Evolutionary conservation across 2,329 filamentous ascomycete genomes (phyloP), one percentile per base, ranked within the genome.

Genomic region (Xylogone sp.): DNA sequence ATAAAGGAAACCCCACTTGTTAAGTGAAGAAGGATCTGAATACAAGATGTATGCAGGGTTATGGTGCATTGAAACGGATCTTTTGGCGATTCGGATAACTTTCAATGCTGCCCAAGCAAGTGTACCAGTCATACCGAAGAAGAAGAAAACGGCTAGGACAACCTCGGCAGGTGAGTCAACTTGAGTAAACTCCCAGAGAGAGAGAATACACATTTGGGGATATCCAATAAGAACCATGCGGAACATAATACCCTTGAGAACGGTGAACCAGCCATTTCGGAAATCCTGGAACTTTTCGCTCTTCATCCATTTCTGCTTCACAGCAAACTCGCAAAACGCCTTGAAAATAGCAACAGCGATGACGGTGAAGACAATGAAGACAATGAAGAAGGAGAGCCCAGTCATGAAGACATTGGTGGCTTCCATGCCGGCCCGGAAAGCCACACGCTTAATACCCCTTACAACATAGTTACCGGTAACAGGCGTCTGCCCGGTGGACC

Each of bases 1-100:
- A 67, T 97, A 97, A 58, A 97, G 82, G 76, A 97, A 97, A 20
- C 93, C 93, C 93, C 92, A 97, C 73, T 96, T 96, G 81, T 97
- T 96, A 57, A 97, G 81, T 49, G 88, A 86, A 56, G 90, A 82
- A n/a, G 92, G 91, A 64, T 97, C 92, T 2, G 93, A 96, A 75
- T 95, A 97, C 56, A 97, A 84, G 61, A 97, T 96, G 71, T 97
- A 97, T 22, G 92, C 93, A 21, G 93, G 91, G 74, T 96, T 97
- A 73, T 93, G 92, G 78, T 97, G 92, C 83, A 96, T 90, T 52
- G 81, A 73, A 56, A 96, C 87, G 27, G 92, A 97, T 61, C 90
- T 87, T 65, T 90, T 90, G 29, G 91, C 93, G 56, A 97, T 87
- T 50, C 84, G 82, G 62, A 96, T 88, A 57, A 97, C 90, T 76